phyloP scores from a whole-genome alignment of 1,284 basidiomycete species.

The Xerocomus minutiporus region DNA sequence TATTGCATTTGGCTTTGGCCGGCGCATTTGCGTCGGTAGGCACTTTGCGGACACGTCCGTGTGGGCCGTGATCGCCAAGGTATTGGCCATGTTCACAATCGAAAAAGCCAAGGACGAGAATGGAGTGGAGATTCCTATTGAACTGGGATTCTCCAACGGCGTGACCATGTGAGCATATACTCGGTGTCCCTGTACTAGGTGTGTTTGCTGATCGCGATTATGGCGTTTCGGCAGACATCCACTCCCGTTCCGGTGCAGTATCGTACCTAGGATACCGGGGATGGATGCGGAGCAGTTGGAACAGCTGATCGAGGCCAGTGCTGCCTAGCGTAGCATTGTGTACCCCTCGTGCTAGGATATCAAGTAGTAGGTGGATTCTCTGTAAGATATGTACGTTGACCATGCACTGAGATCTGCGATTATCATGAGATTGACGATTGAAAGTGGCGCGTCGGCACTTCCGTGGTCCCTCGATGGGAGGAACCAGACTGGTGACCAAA shows the following conservation, averaged over 20 bases:
- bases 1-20: constrained; percentile 20
- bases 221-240: constrained; percentile 14
- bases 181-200: not conserved
- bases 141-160: constrained; percentile 10
- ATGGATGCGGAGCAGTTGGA: constrained; percentile 13
- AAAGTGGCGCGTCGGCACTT: not conserved
- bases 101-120: constrained; percentile 14
- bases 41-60: constrained; percentile 18
- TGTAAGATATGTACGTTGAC: not conserved
- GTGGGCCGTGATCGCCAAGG: constrained; percentile 17
- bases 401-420: not conserved
- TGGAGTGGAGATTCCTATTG: constrained; percentile 24
- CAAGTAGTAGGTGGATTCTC: not conserved
- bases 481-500: no score
- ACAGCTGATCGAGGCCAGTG: constrained; percentile 14
- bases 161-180: constrained; percentile 15
- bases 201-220: not conserved
- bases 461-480: not conserved
- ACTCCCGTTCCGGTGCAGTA: constrained; percentile 19
- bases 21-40: constrained; percentile 21
- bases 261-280: constrained; percentile 14
- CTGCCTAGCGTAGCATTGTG: not conserved
- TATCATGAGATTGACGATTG: not conserved
- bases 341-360: not conserved
- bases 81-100: constrained; percentile 20